These are phyloP conservation scores for Epichloe brachyelytri DNA, from an alignment of 2,329 filamentous ascomycete species.

Conservation along the genomic window DNA sequence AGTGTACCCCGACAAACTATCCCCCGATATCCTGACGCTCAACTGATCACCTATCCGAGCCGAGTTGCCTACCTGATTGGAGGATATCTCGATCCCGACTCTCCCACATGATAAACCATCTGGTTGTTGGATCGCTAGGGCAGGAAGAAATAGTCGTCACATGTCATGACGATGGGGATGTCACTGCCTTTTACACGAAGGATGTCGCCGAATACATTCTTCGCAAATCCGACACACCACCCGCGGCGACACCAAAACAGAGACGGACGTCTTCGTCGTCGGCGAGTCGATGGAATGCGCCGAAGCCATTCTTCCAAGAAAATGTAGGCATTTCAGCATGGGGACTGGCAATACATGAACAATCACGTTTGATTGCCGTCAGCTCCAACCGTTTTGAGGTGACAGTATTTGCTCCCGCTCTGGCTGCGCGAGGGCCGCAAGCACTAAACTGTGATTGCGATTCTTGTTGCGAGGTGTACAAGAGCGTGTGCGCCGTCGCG, in stretches of 20 bases:
- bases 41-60: slow-evolving; percentile 32
- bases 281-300: slow-evolving; percentile 3
- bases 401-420: slow-evolving; percentile 38
- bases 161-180: slow-evolving; percentile 63
- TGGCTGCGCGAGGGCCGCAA: slow-evolving; percentile 10
- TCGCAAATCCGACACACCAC: slow-evolving; percentile 3
- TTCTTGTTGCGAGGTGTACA: slow-evolving; percentile 11
- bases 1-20: slow-evolving; percentile 35
- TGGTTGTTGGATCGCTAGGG: slow-evolving; percentile 57
- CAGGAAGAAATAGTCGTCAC: slow-evolving; percentile 55
- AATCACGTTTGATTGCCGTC: slow-evolving; percentile 75
- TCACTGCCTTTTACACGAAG: slow-evolving; percentile 55
- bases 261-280: no score
- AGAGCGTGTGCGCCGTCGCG: slow-evolving; percentile 25
- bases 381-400: slow-evolving; percentile 57
- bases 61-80: slow-evolving; percentile 25
- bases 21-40: slow-evolving; percentile 32
- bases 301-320: slow-evolving; percentile 53
- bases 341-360: slow-evolving; percentile 72
- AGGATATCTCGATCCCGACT: slow-evolving; percentile 38
- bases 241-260: slow-evolving; percentile 5
- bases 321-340: slow-evolving; percentile 73
- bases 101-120: slow-evolving; percentile 54
- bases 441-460: slow-evolving; percentile 4
- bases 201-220: slow-evolving; percentile 34